Evolutionary conservation across 2,329 filamentous ascomycete genomes (phyloP).

Genomic region (Fusarium pseudonygamai): DNA sequence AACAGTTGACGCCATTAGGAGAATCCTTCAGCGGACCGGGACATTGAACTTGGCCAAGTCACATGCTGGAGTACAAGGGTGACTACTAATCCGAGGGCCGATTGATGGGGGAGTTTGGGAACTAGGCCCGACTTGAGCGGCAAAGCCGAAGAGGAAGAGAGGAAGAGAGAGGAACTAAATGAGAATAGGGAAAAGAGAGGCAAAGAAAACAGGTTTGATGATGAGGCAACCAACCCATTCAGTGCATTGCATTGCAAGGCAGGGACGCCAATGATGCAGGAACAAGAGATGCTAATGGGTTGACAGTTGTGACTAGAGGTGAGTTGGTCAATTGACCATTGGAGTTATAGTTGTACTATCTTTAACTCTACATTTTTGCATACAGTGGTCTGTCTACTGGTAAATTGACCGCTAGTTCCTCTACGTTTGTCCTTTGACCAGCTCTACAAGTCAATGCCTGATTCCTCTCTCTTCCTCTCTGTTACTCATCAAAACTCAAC

Average conservation of each 20-base stretch:
- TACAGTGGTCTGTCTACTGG: too few relatives aligned
- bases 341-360: background rate
- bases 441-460: background rate
- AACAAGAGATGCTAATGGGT: conserved; percentile 9
- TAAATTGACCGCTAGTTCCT: background rate
- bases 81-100: conserved; percentile 10
- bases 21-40: background rate
- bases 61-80: conserved; percentile 19
- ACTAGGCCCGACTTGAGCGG: conserved; percentile 21
- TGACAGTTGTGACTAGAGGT: background rate
- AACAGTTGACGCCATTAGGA: background rate
- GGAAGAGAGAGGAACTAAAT: background rate
- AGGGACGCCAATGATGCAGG: conserved; percentile 27
- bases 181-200: background rate
- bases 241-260: background rate
- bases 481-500: background rate
- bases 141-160: conserved; percentile 7
- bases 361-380: too few relatives aligned
- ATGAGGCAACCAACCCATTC: conserved; percentile 17
- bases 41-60: background rate
- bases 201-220: conserved; percentile 11
- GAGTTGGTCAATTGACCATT: background rate
- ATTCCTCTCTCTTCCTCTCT: background rate
- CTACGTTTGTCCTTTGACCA: background rate
- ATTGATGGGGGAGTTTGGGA: background rate